These are phyloP conservation scores for Kodamaea derodonti DNA, from an alignment of 1,139 yeast genomes.

Conservation along the genomic window DNA sequence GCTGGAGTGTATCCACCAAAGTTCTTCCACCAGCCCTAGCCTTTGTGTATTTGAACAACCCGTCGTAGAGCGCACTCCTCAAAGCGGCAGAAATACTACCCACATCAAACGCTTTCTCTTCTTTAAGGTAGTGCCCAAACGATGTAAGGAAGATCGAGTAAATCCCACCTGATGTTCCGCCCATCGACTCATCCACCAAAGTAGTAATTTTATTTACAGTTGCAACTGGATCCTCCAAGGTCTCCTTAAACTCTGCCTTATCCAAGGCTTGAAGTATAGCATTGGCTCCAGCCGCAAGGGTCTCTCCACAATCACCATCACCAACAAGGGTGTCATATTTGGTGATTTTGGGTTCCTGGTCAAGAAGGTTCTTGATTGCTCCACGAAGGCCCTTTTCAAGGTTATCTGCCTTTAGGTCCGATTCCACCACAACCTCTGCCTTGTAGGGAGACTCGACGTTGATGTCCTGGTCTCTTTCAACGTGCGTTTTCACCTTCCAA, in stretches of 20 bases:
- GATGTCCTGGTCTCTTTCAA: constrained; percentile 15
- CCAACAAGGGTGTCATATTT: constrained; percentile 86
- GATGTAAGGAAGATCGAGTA: constrained; percentile 81
- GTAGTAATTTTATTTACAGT: constrained; percentile 51
- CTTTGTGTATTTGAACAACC: constrained; percentile 74
- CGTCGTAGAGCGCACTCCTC: constrained; percentile 50
- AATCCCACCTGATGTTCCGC: constrained; percentile 94
- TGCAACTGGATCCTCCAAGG: constrained; percentile 46
- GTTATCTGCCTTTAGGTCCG: constrained; percentile 39
- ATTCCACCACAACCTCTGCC: constrained; percentile 16
- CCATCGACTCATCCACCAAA: constrained; percentile 84
- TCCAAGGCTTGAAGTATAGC: constrained; percentile 58
- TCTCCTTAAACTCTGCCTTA: constrained; percentile 25
- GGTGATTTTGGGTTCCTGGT: constrained; percentile 76
- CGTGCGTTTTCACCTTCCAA: constrained; percentile 66
- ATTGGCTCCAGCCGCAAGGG: constrained; percentile 76
- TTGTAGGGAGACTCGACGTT: constrained; percentile 32
- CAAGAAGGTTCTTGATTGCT: constrained; percentile 50
- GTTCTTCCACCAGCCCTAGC: constrained; percentile 93
- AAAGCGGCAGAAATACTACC: constrained; percentile 25
- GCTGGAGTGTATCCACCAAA: constrained; percentile 80
- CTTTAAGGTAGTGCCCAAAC: constrained; percentile 36
- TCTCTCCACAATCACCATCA: constrained; percentile 96
- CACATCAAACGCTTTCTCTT: constrained; percentile 13
- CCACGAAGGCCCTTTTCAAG: constrained; percentile 37